phyloP scores from a whole-genome alignment of 768 basidiomycete species.

The Zangia roseola region DNA sequence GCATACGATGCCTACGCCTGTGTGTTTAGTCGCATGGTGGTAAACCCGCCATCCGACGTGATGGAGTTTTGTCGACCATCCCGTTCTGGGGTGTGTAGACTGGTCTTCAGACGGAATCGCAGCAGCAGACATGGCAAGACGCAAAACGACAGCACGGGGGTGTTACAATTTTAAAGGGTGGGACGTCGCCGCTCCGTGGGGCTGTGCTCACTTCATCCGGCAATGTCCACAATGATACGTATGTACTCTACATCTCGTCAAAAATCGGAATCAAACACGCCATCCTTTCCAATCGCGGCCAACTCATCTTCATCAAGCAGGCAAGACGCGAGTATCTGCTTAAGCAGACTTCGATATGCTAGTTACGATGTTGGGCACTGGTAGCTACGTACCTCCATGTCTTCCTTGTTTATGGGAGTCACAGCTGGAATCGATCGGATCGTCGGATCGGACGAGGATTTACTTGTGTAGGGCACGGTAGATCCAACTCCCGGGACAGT shows the following conservation, averaged over 20 bases:
- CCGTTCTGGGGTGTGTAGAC: not conserved
- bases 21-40: slow-evolving; percentile 61
- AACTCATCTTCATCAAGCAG: slow-evolving; percentile 37
- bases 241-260: slow-evolving; percentile 5
- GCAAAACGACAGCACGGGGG: not conserved
- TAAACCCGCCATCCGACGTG: slow-evolving; percentile 31
- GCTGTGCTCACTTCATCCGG: not conserved
- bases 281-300: slow-evolving; percentile 27
- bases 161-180: not conserved
- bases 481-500: not conserved
- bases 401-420: slow-evolving; percentile 8
- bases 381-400: slow-evolving; percentile 22
- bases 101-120: slow-evolving; percentile 3
- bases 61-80: slow-evolving; percentile 22
- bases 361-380: not conserved
- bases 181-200: too few relatives aligned
- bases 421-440: not conserved
- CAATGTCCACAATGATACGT: not conserved
- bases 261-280: slow-evolving; percentile 30
- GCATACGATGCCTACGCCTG: slow-evolving; percentile 83
- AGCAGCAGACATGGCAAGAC: slow-evolving; percentile 14
- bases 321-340: slow-evolving; percentile 36
- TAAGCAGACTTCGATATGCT: slow-evolving; percentile 8
- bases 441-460: not conserved
- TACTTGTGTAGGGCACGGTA: not conserved